These are phyloP conservation scores for Sicyos baderoa DNA, from an alignment of 306 rosid genomes.

Conservation along the genomic window DNA sequence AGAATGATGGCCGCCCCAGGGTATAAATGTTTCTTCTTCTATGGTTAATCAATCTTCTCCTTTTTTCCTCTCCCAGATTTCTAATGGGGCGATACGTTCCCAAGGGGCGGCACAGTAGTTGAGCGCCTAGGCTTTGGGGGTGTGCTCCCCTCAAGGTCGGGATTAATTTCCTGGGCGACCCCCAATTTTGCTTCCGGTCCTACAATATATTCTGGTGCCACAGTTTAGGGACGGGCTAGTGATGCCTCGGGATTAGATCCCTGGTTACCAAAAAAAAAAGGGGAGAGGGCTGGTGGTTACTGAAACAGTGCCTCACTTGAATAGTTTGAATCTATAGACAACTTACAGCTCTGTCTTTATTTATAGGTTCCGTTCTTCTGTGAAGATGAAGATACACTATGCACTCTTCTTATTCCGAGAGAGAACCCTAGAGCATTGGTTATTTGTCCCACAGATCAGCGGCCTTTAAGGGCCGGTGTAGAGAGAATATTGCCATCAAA, in stretches of 20 bases:
- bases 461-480: conserved; percentile 47
- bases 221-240: too few relatives aligned
- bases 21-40: conserved; percentile 29
- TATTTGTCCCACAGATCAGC: conserved; percentile 71
- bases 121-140: too few relatives aligned
- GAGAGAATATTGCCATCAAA: conserved; percentile 47
- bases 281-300: not conserved
- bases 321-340: not conserved
- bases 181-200: too few relatives aligned
- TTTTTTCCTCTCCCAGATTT: not conserved
- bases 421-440: conserved; percentile 95
- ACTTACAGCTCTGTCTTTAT: conserved; percentile 11
- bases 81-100: not conserved
- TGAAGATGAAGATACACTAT: conserved; percentile 68
- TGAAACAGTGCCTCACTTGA: not conserved
- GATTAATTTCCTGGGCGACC: too few relatives aligned
- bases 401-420: conserved; percentile 75
- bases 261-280: too few relatives aligned
- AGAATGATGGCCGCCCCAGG: conserved; percentile 57
- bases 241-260: too few relatives aligned
- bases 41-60: not conserved
- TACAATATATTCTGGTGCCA: too few relatives aligned
- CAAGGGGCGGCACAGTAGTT: too few relatives aligned
- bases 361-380: conserved; percentile 79
- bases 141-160: too few relatives aligned